Base-by-base conservation (phyloP, 1,139 yeast species). In the Yamadazyma mexicana region DNA sequence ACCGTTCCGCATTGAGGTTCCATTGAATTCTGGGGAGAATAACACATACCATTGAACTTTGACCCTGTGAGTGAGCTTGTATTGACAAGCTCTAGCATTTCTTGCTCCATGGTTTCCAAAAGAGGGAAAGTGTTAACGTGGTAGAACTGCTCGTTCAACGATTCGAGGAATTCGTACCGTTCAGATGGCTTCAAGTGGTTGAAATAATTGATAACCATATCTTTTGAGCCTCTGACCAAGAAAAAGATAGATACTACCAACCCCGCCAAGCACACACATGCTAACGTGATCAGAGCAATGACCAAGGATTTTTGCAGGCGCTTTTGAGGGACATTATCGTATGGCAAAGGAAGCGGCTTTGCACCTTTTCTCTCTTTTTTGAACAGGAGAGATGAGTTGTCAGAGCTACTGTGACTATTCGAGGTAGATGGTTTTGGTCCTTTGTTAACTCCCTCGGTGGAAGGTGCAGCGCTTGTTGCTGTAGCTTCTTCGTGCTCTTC, bases 21-120 rank as follows among this genome's bases (percentile, higher is more conserved):
- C 53, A 69, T 59, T 1, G 65, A 77, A 37, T 70, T 64, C 35
- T 59, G 56, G 0, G 89, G 88, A 2, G 85, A 72, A 54, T 83
- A 83, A 15, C 79, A 76, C 17, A 83, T 48, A 0, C 88, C 88
- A 48, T 75, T 69, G 46, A 83, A 78, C 6, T 20, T 29, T 4
- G 35, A 11, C 5, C 25, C 23, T 12, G 8, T 7, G 14, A 34
- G 12, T 4, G 14, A 16, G 17, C 11, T 30, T 18, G 15, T 6
- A 18, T 30, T 30, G 11, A 12, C 4, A 8, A 18, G 11, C 3
- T 33, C 36, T 3, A 27, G 6, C 16, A 14, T 14, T 4, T 22
- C 6, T 9, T 31, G 27, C 9, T 27, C 20, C 5, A 6, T 20
- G 5, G 18, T 3, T 28, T 28, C 20, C 8, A 11, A 3, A 16